Base-by-base conservation (phyloP, 805 yeast genomes). In the Teunomyces lycoperdinae region DNA sequence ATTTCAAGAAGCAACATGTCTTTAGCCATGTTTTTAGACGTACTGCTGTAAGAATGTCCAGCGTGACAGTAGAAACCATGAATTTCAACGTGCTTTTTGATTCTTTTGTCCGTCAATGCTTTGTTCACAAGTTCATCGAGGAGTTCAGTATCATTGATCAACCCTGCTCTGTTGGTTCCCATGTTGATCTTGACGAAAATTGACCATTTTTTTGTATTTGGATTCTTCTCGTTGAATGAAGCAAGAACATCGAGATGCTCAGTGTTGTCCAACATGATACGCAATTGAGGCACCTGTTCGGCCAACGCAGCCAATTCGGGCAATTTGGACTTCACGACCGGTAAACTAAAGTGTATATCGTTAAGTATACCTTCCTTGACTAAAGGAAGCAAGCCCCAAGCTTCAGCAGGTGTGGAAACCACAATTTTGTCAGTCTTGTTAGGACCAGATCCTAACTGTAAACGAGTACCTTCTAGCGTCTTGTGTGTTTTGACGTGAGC, bases 401-500 rank as follows among this genome's bases (percentile, higher is more conserved):
- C 87, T 65, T 87, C 95, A 45, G 68, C 70, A 36, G 85, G 57
- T 1, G 94, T 87, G 1, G 90, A 84, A 2, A 85, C 87, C 3
- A 87, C 81, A 26, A 85, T 73, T 41, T 76, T 71, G 43, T 71
- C 69, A 14, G 81, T 73, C 1, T 72, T 67, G n/a, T 51, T 41
- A 2, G 56, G 46, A 0, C 58, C 45, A 4, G 74, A 76, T 1
- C 80, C 84, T 59, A 84, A 60, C 64, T 84, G 87, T 36, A 77
- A 61, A 17, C 62, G 55, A 2, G 82, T 68, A 5, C 87, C 90
- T 54, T 83, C 85, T 8, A 71, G 53, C 1, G 87, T 77, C 61
- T 87, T 87, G 61, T 85, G 90, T 0, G 94, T 87, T 63, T 87
- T 87, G 17, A 87, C 81, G 60, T 86, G 90, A 3, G 87, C 84